A percentile compares a stretch with the other conserved stretches of the same genome.
These are phyloP conservation scores for Xenoacremonium recifei DNA, from an alignment of 2,329 filamentous ascomycete species.

Conservation along the genomic window DNA sequence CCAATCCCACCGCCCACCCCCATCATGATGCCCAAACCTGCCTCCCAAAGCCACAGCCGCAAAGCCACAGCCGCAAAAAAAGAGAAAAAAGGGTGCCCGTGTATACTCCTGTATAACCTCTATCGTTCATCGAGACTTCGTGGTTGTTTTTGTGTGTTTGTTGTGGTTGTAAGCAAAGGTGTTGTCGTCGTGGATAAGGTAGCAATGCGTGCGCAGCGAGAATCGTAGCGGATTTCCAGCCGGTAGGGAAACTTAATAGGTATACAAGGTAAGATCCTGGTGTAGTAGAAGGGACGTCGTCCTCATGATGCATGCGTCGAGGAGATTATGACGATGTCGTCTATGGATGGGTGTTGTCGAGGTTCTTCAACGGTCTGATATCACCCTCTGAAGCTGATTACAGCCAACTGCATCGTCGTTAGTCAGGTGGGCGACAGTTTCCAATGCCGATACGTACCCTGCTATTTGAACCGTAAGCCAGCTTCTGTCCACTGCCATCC, in stretches of 20 bases:
- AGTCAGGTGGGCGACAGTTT: too few relatives aligned
- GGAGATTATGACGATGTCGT: slow-evolving; percentile 5
- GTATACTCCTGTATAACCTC: slow-evolving; percentile 27
- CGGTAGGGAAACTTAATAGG: too few relatives aligned
- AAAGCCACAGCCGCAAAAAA: slow-evolving; percentile 8
- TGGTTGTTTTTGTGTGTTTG: too few relatives aligned
- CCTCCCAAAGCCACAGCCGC: slow-evolving; percentile 1
- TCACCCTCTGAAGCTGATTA: slow-evolving; percentile 50
- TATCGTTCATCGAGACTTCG: slow-evolving; percentile 25
- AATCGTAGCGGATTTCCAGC: slow-evolving; percentile 16
- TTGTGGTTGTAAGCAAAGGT: too few relatives aligned
- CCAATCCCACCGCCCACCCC: slow-evolving; percentile 1
- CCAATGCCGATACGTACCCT: slow-evolving; percentile 45
- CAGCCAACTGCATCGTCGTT: slow-evolving; percentile 39
- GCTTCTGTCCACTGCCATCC: slow-evolving; percentile 60
- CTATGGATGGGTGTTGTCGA: slow-evolving; percentile 2
- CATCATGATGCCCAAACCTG: slow-evolving; percentile 1
- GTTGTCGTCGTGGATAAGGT: slow-evolving; percentile 17
- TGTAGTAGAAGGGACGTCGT: neutral
- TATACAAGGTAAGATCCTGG: slow-evolving; percentile 21
- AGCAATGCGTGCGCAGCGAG: slow-evolving; percentile 17
- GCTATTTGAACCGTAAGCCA: slow-evolving; percentile 63
- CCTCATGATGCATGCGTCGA: slow-evolving; percentile 2
- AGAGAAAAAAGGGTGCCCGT: slow-evolving; percentile 11
- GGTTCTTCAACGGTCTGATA: neutral